Evolutionary conservation across 1,284 basidiomycete species (phyloP).

Genomic region (Trichosporon asahii): DNA sequence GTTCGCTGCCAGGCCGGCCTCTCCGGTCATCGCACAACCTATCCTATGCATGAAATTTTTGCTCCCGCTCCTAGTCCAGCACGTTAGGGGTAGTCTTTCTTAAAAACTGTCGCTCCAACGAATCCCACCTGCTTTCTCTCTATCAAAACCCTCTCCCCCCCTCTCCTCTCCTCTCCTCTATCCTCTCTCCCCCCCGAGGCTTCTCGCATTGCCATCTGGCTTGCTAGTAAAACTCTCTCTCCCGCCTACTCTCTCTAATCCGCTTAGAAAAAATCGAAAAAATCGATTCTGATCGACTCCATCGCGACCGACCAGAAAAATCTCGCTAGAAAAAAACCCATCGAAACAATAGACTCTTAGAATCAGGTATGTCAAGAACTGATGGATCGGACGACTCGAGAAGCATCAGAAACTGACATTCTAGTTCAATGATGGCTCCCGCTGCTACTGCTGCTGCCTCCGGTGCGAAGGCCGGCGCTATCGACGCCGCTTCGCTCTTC

Average conservation of each 20-base stretch:
- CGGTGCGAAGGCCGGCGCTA: constrained; percentile 44
- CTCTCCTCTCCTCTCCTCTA: constrained; percentile 1
- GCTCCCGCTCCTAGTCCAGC: not conserved
- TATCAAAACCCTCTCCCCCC: constrained; percentile 5
- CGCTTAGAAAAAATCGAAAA: constrained; percentile 12
- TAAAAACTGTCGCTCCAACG: constrained; percentile 11
- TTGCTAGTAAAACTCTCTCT: not conserved
- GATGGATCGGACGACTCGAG: not conserved
- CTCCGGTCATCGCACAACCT: not conserved
- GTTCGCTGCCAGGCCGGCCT: not conserved
- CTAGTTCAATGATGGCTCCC: constrained; percentile 44
- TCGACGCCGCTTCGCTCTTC: constrained; percentile 52
- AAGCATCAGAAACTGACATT: not conserved
- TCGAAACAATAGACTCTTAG: not conserved
- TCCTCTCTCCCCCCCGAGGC: not conserved
- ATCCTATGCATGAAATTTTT: constrained; percentile 3
- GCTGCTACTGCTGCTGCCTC: constrained; percentile 45
- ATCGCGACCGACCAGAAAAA: constrained; percentile 13
- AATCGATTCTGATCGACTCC: not conserved
- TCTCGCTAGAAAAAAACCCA: constrained; percentile 5
- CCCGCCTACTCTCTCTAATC: constrained; percentile 11
- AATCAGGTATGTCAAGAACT: not conserved
- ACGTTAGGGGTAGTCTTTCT: constrained; percentile 8
- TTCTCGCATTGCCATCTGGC: constrained; percentile 7
- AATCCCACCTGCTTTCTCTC: not conserved